phyloP scores from a whole-genome alignment of 1,284 basidiomycete species.

The Sanghuangporus weigelae region DNA sequence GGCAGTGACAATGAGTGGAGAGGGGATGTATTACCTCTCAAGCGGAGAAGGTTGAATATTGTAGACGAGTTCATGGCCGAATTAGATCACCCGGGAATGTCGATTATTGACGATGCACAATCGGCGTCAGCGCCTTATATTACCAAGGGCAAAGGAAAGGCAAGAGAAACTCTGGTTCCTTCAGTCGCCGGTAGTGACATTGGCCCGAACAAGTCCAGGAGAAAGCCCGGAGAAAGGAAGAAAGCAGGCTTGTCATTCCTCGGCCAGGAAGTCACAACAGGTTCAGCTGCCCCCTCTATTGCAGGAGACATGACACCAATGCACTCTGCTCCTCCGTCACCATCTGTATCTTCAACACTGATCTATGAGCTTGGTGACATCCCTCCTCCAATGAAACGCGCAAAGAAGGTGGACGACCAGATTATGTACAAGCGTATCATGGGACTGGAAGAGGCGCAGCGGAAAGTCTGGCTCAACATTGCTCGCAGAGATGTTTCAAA shows the following conservation, averaged over 20 bases:
- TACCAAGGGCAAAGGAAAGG: slow-evolving; percentile 40
- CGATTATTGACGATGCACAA: slow-evolving; percentile 27
- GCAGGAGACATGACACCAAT: slow-evolving; percentile 51
- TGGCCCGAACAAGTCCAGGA: slow-evolving; percentile 31
- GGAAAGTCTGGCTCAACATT: slow-evolving; percentile 83
- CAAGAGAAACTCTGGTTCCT: slow-evolving; percentile 20
- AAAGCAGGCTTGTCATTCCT: slow-evolving; percentile 41
- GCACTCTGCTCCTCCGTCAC: slow-evolving; percentile 56
- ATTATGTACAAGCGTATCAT: slow-evolving; percentile 70
- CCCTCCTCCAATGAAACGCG: slow-evolving; percentile 63
- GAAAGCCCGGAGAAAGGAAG: slow-evolving; percentile 35
- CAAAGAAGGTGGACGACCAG: slow-evolving; percentile 68
- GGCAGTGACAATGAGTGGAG: slow-evolving; percentile 33
- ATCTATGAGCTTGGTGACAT: slow-evolving; percentile 68
- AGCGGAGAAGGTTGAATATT: slow-evolving; percentile 44
- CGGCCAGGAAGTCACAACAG: slow-evolving; percentile 43
- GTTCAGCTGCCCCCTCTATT: slow-evolving; percentile 53
- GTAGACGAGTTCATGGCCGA: slow-evolving; percentile 35
- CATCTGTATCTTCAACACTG: slow-evolving; percentile 49
- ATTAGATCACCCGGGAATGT: slow-evolving; percentile 30
- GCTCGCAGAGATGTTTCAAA: slow-evolving; percentile 78
- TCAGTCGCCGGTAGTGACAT: slow-evolving; percentile 20
- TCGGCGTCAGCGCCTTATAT: slow-evolving; percentile 22
- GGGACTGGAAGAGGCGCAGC: slow-evolving; percentile 76
- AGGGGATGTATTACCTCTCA: slow-evolving; percentile 33